These are phyloP conservation scores for Calonectria pauciramosa DNA, from an alignment of 2,329 filamentous ascomycete genomes.

Conservation along the genomic window DNA sequence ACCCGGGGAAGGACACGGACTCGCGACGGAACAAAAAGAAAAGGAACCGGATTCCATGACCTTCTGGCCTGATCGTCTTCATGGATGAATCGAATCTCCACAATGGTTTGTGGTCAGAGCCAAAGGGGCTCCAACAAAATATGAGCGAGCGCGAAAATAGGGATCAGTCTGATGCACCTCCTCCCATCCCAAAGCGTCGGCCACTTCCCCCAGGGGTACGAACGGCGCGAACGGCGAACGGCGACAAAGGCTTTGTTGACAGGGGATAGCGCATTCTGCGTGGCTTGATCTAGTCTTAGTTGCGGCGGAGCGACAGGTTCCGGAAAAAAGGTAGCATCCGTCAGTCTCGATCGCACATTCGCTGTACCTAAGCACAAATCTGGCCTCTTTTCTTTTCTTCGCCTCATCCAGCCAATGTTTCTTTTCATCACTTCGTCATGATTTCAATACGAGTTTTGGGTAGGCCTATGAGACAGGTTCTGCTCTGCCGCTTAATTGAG, in stretches of 20 bases:
- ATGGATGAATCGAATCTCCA: conserved; percentile 13
- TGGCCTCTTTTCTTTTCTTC: neutral
- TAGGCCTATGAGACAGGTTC: neutral
- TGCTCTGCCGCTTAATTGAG: neutral
- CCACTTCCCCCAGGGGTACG: neutral
- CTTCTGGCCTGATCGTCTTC: conserved; percentile 7
- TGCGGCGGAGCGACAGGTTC: neutral
- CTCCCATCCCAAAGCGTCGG: neutral
- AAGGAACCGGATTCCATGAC: neutral
- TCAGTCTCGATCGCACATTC: neutral
- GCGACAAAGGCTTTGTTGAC: conserved; percentile 10
- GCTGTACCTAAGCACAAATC: neutral
- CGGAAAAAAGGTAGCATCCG: conserved; percentile 3
- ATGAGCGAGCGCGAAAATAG: neutral
- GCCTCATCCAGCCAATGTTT: neutral
- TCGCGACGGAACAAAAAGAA: neutral
- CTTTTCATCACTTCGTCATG: neutral
- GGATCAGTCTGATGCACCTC: neutral
- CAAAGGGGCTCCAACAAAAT: neutral
- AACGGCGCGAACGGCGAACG: conserved; percentile 10
- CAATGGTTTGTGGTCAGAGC: neutral
- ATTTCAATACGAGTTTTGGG: neutral
- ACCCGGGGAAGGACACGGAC: conserved; percentile 2
- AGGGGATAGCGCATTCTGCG: neutral
- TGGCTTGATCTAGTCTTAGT: conserved; percentile 10